A percentile compares a stretch with the other conserved stretches of the same genome.
phyloP scores from a whole-genome alignment of 208 protist species.

The Leptomonas pyrrhocoris region DNA sequence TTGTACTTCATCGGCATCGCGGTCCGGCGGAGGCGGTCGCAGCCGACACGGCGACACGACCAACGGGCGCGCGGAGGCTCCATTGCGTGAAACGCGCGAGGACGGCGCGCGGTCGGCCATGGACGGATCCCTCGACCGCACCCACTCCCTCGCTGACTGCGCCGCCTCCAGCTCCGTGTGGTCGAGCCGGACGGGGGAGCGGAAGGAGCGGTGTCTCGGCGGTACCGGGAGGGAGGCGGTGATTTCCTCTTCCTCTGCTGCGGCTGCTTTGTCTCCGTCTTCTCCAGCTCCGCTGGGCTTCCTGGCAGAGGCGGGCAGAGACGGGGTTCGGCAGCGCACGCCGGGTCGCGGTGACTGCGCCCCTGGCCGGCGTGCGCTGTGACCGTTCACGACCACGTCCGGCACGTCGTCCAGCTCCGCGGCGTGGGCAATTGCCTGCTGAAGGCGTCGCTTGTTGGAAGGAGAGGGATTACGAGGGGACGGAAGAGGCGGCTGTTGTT shows the following conservation, averaged over 20 bases:
- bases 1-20: neutral
- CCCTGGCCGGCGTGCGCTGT: constrained; percentile 1
- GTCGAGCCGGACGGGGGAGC: constrained; percentile 4
- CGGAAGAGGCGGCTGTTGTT: neutral
- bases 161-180: neutral
- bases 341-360: constrained; percentile 2
- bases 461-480: neutral
- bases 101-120: neutral
- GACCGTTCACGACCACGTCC: neutral
- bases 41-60: neutral
- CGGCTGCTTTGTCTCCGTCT: no score
- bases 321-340: neutral
- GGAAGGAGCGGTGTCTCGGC: neutral
- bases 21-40: neutral
- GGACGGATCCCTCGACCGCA: no score
- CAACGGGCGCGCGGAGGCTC: neutral
- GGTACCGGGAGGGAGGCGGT: neutral
- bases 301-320: neutral
- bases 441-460: neutral
- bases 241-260: no score
- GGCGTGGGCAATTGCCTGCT: neutral
- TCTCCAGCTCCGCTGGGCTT: neutral
- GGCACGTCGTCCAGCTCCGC: neutral
- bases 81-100: neutral
- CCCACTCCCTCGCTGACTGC: no score